These are phyloP conservation scores for Gloeophyllum trabeum DNA, from an alignment of 768 basidiomycete species.

Conservation along the genomic window DNA sequence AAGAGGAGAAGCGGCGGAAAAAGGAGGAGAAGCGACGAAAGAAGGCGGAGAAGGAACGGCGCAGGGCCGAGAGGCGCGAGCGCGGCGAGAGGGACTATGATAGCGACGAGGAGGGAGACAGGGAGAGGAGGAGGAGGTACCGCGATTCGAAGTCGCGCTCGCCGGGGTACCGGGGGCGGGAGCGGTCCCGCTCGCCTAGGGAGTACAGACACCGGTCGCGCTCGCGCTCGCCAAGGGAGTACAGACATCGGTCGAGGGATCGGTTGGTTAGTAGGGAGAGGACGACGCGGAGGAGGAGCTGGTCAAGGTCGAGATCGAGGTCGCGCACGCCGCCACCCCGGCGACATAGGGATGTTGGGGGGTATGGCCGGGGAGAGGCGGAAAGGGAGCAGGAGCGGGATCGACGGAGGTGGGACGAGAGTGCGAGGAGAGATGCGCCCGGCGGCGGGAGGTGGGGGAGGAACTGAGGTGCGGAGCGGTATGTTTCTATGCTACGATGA, in stretches of 20 bases:
- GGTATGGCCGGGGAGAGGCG: constrained; percentile 21
- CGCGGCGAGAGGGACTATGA: constrained; percentile 25
- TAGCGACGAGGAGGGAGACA: constrained; percentile 15
- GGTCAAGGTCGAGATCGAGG: not conserved
- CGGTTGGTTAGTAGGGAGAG: constrained; percentile 6
- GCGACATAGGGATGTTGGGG: constrained; percentile 17
- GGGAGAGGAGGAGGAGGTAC: constrained; percentile 10
- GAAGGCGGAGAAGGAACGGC: constrained; percentile 37
- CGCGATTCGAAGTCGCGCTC: too few species aligned
- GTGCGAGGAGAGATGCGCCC: constrained; percentile 26
- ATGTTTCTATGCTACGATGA: too few species aligned
- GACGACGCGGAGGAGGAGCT: not conserved
- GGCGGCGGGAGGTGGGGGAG: constrained; percentile 14
- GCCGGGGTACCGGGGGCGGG: constrained; percentile 6
- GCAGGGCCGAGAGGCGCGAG: constrained; percentile 42
- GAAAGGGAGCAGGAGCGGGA: constrained; percentile 30
- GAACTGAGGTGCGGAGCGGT: too few species aligned
- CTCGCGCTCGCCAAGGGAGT: constrained; percentile 23
- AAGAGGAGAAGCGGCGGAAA: constrained; percentile 20
- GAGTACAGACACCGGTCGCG: constrained; percentile 15
- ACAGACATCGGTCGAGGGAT: constrained; percentile 8
- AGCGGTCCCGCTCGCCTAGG: constrained; percentile 4
- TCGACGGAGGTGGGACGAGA: constrained; percentile 39
- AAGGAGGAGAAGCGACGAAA: constrained; percentile 28
- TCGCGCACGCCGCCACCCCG: constrained; percentile 3